Evolutionary conservation across 495 filamentous ascomycete genomes (phyloP).

Genomic region (Niebla homalea): DNA sequence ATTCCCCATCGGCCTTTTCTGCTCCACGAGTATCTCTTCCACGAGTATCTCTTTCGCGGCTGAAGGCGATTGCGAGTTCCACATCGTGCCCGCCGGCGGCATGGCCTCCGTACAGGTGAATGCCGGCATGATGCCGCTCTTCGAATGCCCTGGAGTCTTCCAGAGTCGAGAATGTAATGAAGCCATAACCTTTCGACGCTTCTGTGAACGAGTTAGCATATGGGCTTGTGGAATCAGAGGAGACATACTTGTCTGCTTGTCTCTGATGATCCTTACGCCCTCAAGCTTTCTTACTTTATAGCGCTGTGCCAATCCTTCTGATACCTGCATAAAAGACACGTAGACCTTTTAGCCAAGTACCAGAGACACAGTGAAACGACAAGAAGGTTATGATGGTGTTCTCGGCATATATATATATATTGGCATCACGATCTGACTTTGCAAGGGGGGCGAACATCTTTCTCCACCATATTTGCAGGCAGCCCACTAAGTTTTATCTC

Average conservation of each 20-base stretch:
- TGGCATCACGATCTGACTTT: too few species aligned
- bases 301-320: conserved; percentile 43
- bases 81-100: conserved; percentile 35
- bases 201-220: conserved; percentile 26
- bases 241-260: conserved; percentile 48
- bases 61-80: conserved; percentile 45
- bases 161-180: conserved; percentile 49
- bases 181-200: conserved; percentile 50
- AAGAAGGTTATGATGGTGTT: conserved; percentile 6
- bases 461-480: conserved; percentile 44
- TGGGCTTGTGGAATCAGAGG: not conserved
- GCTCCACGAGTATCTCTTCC: conserved; percentile 43
- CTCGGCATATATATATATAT: not conserved
- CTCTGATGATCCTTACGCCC: conserved; percentile 52
- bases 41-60: conserved; percentile 45
- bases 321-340: conserved; percentile 36
- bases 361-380: conserved; percentile 11
- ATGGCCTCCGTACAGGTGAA: conserved; percentile 42
- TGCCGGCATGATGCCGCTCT: conserved; percentile 47
- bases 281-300: conserved; percentile 46
- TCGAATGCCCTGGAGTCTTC: conserved; percentile 51
- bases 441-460: conserved; percentile 42
- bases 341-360: conserved; percentile 30
- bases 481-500: conserved; percentile 53
- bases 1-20: conserved; percentile 50